Percentiles rank a stretch among this genome's conserved stretches.
These are phyloP conservation scores for Eucalyptus marginata DNA, from an alignment of 345 rosid species.

Conservation along the genomic window DNA sequence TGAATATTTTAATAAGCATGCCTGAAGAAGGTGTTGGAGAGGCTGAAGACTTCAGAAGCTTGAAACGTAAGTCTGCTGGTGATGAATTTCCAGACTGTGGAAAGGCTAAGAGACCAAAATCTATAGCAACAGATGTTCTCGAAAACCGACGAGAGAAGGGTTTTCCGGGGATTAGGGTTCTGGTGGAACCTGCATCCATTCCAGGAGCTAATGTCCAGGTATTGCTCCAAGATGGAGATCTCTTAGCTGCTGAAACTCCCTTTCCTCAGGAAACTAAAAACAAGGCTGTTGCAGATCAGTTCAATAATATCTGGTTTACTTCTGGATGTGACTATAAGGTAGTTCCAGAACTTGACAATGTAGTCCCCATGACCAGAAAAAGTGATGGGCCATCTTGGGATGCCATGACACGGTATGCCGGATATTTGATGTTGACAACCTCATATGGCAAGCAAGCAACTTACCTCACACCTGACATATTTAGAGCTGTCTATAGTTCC, in stretches of 20 bases:
- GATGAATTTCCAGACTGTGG: conserved; percentile 31
- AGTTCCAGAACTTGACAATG: conserved; percentile 11
- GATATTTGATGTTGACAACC: conserved; percentile 16
- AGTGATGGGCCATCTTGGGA: conserved; percentile 49
- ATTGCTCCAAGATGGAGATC: conserved; percentile 25
- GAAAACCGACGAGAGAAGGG: conserved; percentile 82
- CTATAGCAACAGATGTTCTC: conserved; percentile 53
- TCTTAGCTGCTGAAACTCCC: conserved; percentile 1
- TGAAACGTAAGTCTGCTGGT: conserved; percentile 53
- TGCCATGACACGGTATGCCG: conserved; percentile 47
- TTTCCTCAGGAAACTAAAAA: conserved; percentile 10
- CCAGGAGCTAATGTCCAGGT: conserved; percentile 22
- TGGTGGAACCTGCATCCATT: conserved; percentile 31
- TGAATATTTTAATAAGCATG: conserved; percentile 41
- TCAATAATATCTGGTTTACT: neutral
- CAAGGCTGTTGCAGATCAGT: neutral
- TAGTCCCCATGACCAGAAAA: conserved; percentile 21
- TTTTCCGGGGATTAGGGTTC: conserved; percentile 64
- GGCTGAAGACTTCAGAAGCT: conserved; percentile 61
- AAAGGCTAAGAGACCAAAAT: conserved; percentile 46
- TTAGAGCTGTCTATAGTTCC: conserved; percentile 34
- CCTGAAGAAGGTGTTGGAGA: conserved; percentile 90
- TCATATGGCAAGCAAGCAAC: conserved; percentile 9
- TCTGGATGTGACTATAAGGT: conserved; percentile 5
- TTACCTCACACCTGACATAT: conserved; percentile 26